phyloP scores from a whole-genome alignment of 805 yeast genomes.

The Candida silvatica region DNA sequence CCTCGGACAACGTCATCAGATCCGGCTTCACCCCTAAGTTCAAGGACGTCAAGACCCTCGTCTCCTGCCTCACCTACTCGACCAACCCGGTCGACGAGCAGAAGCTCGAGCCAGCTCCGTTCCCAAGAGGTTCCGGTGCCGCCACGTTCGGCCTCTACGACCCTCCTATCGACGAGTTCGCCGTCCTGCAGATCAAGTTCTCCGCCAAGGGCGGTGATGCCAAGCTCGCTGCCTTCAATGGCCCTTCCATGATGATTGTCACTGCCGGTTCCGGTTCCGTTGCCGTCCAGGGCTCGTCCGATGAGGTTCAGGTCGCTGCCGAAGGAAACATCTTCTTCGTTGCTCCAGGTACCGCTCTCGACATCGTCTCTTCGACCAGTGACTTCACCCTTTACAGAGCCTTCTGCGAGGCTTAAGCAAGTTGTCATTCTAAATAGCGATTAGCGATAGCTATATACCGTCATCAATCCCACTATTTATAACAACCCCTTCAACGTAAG shows the following conservation, averaged over 20 bases:
- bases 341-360: conserved; percentile 66
- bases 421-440: not conserved
- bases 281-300: conserved; percentile 34
- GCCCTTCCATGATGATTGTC: conserved; percentile 82
- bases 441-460: not conserved
- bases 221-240: conserved; percentile 53
- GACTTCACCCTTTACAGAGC: conserved; percentile 85
- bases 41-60: conserved; percentile 88
- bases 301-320: conserved; percentile 35
- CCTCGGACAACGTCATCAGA: conserved; percentile 95
- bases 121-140: conserved; percentile 54
- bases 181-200: conserved; percentile 80
- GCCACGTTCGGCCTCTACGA: conserved; percentile 67
- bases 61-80: conserved; percentile 82
- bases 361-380: conserved; percentile 41
- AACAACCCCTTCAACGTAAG: not conserved
- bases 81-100: conserved; percentile 89
- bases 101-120: conserved; percentile 64
- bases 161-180: conserved; percentile 96
- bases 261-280: conserved; percentile 73
- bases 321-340: conserved; percentile 80
- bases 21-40: conserved; percentile 99
- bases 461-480: not conserved
- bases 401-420: conserved; percentile 63
- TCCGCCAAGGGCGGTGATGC: conserved; percentile 39